Evolutionary conservation across 2,329 filamentous ascomycete genomes (phyloP).

Genomic region (Penicillium sp.): DNA sequence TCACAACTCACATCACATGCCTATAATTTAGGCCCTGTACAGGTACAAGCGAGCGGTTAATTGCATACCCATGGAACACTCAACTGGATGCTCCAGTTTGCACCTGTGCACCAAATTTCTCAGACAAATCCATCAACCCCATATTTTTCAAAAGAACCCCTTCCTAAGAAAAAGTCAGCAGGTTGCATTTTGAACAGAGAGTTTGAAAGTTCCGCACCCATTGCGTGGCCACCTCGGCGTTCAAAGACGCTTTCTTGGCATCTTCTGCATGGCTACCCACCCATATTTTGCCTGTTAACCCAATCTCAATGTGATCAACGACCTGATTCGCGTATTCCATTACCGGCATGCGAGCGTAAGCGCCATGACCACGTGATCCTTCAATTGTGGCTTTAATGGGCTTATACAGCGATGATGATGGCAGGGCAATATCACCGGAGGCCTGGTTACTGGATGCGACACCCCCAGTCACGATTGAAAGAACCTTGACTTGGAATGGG

Average conservation of each 20-base stretch:
- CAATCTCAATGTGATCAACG: slow-evolving; percentile 3
- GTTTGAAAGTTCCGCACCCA: not conserved
- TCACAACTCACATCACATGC: no score
- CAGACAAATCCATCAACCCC: not conserved
- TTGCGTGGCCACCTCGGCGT: not conserved
- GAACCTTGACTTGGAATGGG: slow-evolving; percentile 19
- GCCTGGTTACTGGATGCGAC: slow-evolving; percentile 12
- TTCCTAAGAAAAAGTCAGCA: not conserved
- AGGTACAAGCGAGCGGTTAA: no score
- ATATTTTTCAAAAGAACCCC: not conserved
- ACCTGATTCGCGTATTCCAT: slow-evolving; percentile 12
- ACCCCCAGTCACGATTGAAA: slow-evolving; percentile 14
- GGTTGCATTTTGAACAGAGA: not conserved
- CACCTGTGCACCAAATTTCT: not conserved
- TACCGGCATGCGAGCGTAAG: slow-evolving; percentile 4
- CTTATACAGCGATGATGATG: slow-evolving; percentile 19
- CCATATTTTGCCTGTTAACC: not conserved
- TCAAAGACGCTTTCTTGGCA: not conserved
- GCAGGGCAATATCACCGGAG: slow-evolving; percentile 19
- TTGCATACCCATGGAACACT: not conserved
- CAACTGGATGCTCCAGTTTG: not conserved
- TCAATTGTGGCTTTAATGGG: slow-evolving; percentile 16
- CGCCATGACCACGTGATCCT: slow-evolving; percentile 6
- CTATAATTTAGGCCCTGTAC: no score
- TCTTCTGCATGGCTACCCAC: not conserved